Base-by-base conservation (phyloP, 2,329 filamentous ascomycete genomes). In the Phialophora verrucosa region DNA sequence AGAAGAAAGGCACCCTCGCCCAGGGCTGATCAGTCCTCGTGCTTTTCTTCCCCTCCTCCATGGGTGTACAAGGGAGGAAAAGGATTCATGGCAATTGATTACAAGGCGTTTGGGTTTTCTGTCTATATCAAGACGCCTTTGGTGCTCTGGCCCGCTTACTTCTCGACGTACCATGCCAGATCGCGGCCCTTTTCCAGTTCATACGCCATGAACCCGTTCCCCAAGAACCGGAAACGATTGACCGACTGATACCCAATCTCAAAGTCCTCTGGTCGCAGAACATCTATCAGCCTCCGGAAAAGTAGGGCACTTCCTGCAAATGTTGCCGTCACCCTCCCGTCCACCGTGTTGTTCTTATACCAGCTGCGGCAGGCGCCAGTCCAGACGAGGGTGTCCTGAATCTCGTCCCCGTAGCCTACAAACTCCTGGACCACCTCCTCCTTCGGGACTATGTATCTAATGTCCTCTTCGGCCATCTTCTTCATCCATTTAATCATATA, bases 171-270 rank as follows among this genome's bases (percentile, higher is more conserved):
- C 72, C 72, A 75, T 35, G 72, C 67, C 67, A 75, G 54, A 66
- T 75, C 73, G 65, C 64, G 69, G 29, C 72, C 75, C 20, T 76
- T 75, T 12, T 78, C 73, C 72, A 78, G 74, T 67, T 82, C 79
- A 72, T 81, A 63, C 51, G 77, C 79, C 3, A 76, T 73, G 69
- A 79, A 81, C 38, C 74, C 59, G 66, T 80, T 80, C 73, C 64
- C 67, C 50, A 62, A 50, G 62, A 78, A 78, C 53, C 78, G 77
- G 76, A 76, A 79, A 2, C 76, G 73, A 49, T 67, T 64, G 23
- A 38, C 53, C 38, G 53, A 20, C 53, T 47, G 53, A 2, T 38
- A 14, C 44, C 53, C 64, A 53, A 66, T 62, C 2, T 67, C 62
- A 44, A 64, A 69, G 62, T 69, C 67, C 44, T 69, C 67, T 10